Evolutionary conservation across 148 eudicot species (phyloP).

Genomic region (Chenopodium suecicum): DNA sequence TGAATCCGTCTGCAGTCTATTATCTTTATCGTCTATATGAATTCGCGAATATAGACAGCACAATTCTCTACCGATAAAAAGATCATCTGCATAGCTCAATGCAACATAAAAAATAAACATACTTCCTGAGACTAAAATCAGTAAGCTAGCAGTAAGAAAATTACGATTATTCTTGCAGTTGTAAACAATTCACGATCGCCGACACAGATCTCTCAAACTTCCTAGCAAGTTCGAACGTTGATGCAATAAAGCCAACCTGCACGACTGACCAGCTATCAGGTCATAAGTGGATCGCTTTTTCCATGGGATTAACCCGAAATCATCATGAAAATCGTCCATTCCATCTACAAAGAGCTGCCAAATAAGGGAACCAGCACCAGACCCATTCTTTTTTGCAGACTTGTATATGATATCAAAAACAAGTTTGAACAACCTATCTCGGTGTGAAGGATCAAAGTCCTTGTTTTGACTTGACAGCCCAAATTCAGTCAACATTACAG

Average conservation of each 20-base stretch:
- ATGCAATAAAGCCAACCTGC: constrained; percentile 52
- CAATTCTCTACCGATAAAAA: background rate
- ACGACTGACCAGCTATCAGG: constrained; percentile 69
- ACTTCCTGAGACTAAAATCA: background rate
- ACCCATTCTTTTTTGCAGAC: constrained; percentile 58
- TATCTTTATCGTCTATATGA: background rate
- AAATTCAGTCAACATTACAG: constrained; percentile 82
- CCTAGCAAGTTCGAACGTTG: constrained; percentile 39
- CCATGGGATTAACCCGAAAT: constrained; percentile 79
- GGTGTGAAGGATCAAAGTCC: constrained; percentile 55
- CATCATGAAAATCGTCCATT: constrained; percentile 82
- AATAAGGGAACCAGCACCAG: constrained; percentile 72
- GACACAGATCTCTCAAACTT: constrained; percentile 50
- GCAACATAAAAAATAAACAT: background rate
- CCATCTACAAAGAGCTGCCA: constrained; percentile 94
- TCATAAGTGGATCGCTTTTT: constrained; percentile 52
- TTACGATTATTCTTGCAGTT: too few relatives aligned
- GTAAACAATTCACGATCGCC: constrained; percentile 14
- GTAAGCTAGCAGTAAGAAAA: constrained; percentile 1
- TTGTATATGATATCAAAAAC: constrained; percentile 55
- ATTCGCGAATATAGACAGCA: background rate
- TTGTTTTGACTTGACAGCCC: constrained; percentile 67
- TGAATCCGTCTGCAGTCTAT: background rate
- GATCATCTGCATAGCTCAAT: background rate
- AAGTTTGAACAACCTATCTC: constrained; percentile 62